Evolutionary conservation across 495 filamentous ascomycete species (phyloP).

Genomic region (Aspergillus ellipticus): DNA sequence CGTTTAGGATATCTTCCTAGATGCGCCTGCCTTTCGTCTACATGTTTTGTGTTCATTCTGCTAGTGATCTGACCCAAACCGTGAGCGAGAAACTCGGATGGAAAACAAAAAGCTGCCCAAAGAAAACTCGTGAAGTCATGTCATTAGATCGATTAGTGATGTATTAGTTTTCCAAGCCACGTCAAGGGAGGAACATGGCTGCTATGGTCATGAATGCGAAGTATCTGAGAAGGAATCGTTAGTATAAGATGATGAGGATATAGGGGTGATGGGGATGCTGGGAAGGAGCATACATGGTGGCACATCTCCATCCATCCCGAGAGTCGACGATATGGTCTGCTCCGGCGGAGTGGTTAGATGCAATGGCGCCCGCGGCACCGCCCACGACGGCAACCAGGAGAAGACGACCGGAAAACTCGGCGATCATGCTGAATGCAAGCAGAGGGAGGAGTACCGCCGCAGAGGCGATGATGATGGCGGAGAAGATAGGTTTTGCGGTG

Average conservation of each 20-base stretch:
- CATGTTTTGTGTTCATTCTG: not conserved
- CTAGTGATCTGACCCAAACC: not conserved
- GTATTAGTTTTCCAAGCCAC: not conserved
- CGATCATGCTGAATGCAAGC: conserved; percentile 52
- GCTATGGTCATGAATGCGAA: conserved; percentile 41
- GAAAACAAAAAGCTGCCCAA: not conserved
- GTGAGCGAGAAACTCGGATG: not conserved
- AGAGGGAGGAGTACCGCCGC: conserved; percentile 56
- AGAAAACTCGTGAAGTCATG: not conserved
- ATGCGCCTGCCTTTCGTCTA: not conserved
- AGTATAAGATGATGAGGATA: not conserved
- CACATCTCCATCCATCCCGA: conserved; percentile 41
- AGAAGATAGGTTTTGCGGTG: conserved; percentile 30
- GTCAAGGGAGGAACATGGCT: conserved; percentile 12
- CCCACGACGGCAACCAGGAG: conserved; percentile 45
- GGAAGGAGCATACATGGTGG: conserved; percentile 28
- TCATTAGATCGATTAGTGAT: not conserved
- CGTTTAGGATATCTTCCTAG: not conserved
- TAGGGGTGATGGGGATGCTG: not conserved
- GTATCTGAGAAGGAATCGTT: conserved; percentile 29
- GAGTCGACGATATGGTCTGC: conserved; percentile 35
- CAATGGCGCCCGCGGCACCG: conserved; percentile 35
- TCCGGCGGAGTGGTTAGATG: conserved; percentile 35
- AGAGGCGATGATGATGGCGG: conserved; percentile 51
- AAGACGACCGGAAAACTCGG: conserved; percentile 52